Conservation (phyloP, 805 yeast genomes). For the Candida maesae region DNA sequence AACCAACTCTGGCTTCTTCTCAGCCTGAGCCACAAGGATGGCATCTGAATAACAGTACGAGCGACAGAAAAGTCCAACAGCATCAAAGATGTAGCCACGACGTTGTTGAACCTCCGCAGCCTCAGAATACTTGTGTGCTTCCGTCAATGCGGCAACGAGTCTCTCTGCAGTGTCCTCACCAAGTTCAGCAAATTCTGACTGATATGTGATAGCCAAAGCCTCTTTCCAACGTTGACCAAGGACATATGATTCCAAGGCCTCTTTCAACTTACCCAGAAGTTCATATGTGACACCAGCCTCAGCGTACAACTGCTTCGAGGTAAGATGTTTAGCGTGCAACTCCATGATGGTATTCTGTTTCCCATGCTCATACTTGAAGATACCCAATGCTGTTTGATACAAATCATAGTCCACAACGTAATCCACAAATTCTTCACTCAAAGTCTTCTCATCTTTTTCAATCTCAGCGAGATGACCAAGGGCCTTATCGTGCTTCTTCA, state of each 20-base stretch:
- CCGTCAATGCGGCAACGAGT: conserved; percentile 56
- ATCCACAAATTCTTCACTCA: conserved; percentile 56
- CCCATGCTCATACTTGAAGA: conserved; percentile 53
- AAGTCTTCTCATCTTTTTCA: conserved; percentile 29
- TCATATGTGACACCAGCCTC: conserved; percentile 84
- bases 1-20: conserved; percentile 41
- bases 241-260: conserved; percentile 69
- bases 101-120: conserved; percentile 78
- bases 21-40: conserved; percentile 53
- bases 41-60: conserved; percentile 76
- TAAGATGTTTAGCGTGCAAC: conserved; percentile 60
- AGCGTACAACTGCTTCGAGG: conserved; percentile 50
- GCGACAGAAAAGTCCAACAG: conserved; percentile 68
- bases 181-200: conserved; percentile 36
- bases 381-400: conserved; percentile 61
- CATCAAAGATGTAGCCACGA: conserved; percentile 55
- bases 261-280: conserved; percentile 47
- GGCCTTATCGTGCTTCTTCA: conserved; percentile 68
- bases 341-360: conserved; percentile 53
- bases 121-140: conserved; percentile 68
- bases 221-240: conserved; percentile 80
- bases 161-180: conserved; percentile 49
- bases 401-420: conserved; percentile 69
- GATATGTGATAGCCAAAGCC: conserved; percentile 61
- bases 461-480: conserved; percentile 57